phyloP scores from a whole-genome alignment of 1,284 basidiomycete genomes.

The Ustilago curta region DNA sequence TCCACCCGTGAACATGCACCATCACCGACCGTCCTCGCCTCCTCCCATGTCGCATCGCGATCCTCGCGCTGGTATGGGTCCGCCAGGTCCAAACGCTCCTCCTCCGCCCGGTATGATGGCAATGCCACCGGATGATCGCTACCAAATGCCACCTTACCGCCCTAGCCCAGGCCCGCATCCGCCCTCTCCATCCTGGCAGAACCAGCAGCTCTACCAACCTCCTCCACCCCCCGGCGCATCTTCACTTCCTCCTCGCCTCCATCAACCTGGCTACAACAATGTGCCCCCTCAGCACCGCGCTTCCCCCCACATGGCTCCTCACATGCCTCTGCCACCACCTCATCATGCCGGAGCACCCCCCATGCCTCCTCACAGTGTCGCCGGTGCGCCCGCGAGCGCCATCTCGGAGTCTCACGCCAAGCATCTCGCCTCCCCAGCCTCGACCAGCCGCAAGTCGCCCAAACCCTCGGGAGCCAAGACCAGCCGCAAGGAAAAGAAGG shows the following conservation, averaged over 20 bases:
- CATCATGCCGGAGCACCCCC: slow-evolving; percentile 25
- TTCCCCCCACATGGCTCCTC: slow-evolving; percentile 40
- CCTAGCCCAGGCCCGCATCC: slow-evolving; percentile 40
- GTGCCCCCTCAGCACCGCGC: slow-evolving; percentile 40
- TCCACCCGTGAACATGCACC: slow-evolving; percentile 40
- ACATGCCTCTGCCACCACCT: slow-evolving; percentile 45
- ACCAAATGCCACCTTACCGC: slow-evolving; percentile 42
- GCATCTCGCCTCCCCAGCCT: slow-evolving; percentile 37
- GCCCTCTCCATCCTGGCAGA: slow-evolving; percentile 49
- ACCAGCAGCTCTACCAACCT: slow-evolving; percentile 45
- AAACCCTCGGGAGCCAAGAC: slow-evolving; percentile 34
- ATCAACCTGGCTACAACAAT: slow-evolving; percentile 34
- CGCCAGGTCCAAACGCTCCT: slow-evolving; percentile 33
- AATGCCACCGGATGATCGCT: slow-evolving; percentile 43
- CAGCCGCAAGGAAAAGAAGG: slow-evolving; percentile 40
- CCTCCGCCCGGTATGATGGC: slow-evolving; percentile 48
- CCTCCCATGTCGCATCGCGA: slow-evolving; percentile 47
- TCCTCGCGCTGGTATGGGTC: slow-evolving; percentile 40
- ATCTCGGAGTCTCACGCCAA: slow-evolving; percentile 47
- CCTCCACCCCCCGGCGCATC: slow-evolving; percentile 36
- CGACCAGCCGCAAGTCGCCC: slow-evolving; percentile 41
- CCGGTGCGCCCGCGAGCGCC: slow-evolving; percentile 22
- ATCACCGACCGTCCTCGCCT: slow-evolving; percentile 43
- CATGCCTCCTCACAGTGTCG: slow-evolving; percentile 30
- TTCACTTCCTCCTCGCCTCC: slow-evolving; percentile 39